Percentiles rank a stretch among this genome's conserved stretches.
Evolutionary conservation across 2,329 filamentous ascomycete genomes (phyloP).

Genomic region (Westerdykella ornata): DNA sequence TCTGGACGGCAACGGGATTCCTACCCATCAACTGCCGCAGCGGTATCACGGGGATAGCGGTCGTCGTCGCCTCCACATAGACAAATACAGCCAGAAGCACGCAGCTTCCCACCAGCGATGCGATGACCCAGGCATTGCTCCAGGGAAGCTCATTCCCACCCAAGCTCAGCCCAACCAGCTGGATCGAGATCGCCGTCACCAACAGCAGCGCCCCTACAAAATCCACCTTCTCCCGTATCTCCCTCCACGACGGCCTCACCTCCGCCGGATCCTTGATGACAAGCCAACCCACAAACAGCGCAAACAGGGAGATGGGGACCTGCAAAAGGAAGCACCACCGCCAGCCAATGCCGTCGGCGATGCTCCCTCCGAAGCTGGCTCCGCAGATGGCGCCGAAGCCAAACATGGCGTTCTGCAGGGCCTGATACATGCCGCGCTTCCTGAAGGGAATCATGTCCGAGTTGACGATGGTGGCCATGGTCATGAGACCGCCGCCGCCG

Average conservation of each 20-base stretch:
- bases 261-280: conserved; percentile 48
- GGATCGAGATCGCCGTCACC: conserved; percentile 52
- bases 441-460: conserved; percentile 47
- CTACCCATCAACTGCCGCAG: conserved; percentile 49
- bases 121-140: conserved; percentile 39
- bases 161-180: conserved; percentile 43
- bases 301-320: conserved; percentile 53
- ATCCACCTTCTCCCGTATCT: conserved; percentile 52
- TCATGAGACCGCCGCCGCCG: conserved; percentile 43
- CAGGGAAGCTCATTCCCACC: conserved; percentile 44
- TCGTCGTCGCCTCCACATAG: conserved; percentile 38
- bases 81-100: conserved; percentile 37
- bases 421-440: conserved; percentile 42
- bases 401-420: conserved; percentile 55
- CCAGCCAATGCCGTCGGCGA: conserved; percentile 43
- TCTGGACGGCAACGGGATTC: conserved; percentile 50
- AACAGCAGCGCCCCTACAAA: conserved; percentile 52
- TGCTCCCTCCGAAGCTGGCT: conserved; percentile 41
- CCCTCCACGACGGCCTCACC: conserved; percentile 21
- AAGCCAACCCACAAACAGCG: conserved; percentile 48
- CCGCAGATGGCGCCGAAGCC: conserved; percentile 58
- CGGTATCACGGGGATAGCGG: conserved; percentile 42
- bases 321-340: conserved; percentile 54
- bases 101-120: conserved; percentile 35
- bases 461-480: conserved; percentile 45